Conservation (phyloP, 2,329 filamentous ascomycete genomes). For the Cladosporium sp. region DNA sequence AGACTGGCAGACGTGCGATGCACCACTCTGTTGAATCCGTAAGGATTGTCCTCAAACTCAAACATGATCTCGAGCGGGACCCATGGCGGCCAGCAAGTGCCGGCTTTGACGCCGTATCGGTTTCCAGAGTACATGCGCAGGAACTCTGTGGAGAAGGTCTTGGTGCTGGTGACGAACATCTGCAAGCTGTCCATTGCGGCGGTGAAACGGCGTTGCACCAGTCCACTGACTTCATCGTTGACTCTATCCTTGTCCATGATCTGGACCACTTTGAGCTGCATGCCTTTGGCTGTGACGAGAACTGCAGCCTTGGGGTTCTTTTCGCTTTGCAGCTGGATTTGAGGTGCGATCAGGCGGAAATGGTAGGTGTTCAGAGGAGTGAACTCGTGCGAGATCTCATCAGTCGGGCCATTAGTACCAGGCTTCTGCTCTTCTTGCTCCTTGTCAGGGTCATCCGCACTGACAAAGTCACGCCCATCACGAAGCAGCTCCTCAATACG, state of each 20-base stretch:
- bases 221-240: conserved; percentile 85
- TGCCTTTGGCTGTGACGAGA: conserved; percentile 91
- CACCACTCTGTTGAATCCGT: conserved; percentile 96
- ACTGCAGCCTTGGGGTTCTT: conserved; percentile 97
- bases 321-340: conserved; percentile 97
- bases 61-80: conserved; percentile 98
- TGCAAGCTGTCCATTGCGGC: conserved; percentile 97
- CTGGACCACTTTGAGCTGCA: conserved; percentile 95
- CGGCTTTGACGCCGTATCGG: conserved; percentile 77
- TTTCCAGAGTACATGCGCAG: conserved; percentile 93
- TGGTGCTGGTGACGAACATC: conserved; percentile 94
- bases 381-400: conserved; percentile 82
- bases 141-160: conserved; percentile 78
- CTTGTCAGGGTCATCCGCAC: conserved; percentile 57
- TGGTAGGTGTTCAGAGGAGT: conserved; percentile 91
- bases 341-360: conserved; percentile 87
- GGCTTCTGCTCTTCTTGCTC: conserved; percentile 36
- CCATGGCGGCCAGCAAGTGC: conserved; percentile 95
- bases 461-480: conserved; percentile 78
- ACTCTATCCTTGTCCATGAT: conserved; percentile 96
- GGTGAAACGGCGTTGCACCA: conserved; percentile 90
- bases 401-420: conserved; percentile 35
- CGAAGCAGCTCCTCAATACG: conserved; percentile 79
- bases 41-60: conserved; percentile 87
- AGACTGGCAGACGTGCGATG: conserved; percentile 93